phyloP scores from a whole-genome alignment of 2,329 filamentous ascomycete species.

The Metarhizium sp. region DNA sequence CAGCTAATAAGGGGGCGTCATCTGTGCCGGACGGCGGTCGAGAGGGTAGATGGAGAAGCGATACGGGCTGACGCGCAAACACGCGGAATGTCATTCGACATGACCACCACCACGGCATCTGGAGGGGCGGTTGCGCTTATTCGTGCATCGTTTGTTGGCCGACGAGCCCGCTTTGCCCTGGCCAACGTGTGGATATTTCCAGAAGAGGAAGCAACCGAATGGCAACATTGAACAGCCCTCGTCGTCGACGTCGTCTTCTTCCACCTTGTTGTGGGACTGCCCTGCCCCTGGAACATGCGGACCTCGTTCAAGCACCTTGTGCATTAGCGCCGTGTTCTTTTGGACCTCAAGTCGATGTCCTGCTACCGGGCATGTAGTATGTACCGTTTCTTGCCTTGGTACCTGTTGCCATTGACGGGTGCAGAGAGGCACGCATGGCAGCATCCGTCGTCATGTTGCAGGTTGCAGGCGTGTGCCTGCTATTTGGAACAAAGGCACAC shows the following conservation, averaged over 20 bases:
- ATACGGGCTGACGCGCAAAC: neutral
- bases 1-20: neutral
- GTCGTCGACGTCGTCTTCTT: neutral
- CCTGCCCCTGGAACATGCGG: neutral
- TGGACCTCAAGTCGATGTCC: neutral
- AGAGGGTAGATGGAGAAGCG: neutral
- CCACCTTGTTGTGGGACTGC: neutral
- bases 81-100: neutral
- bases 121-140: conserved; percentile 3
- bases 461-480: no score
- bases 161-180: neutral
- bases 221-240: no score
- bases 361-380: neutral
- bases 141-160: neutral
- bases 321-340: neutral
- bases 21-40: neutral
- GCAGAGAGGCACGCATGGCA: no score
- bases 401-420: neutral
- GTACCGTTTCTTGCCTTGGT: neutral
- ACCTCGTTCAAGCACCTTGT: neutral
- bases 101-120: neutral
- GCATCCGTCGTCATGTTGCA: no score
- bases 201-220: conserved; percentile 4
- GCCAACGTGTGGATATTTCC: neutral
- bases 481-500: no score